Evolutionary conservation across 2,329 filamentous ascomycete species (phyloP).

Genomic region (Aspergillus amoenus): DNA sequence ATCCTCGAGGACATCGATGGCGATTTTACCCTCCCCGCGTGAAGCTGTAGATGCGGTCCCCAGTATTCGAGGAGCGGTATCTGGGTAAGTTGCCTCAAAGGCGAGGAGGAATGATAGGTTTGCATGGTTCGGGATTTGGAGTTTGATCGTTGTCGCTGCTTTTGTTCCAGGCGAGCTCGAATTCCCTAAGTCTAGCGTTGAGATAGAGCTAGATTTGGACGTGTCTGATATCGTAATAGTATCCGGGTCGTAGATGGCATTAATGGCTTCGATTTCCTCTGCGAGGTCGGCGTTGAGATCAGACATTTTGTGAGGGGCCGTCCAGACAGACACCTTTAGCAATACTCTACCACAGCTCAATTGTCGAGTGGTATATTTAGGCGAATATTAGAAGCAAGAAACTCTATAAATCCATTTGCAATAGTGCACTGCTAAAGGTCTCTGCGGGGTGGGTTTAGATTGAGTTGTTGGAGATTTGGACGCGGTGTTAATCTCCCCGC

Average conservation of each 20-base stretch:
- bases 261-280: conserved; percentile 50
- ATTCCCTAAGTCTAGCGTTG: conserved; percentile 28
- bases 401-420: neutral
- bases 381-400: neutral
- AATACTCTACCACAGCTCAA: neutral
- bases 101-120: conserved; percentile 53
- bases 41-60: conserved; percentile 75
- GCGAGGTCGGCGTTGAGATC: conserved; percentile 40
- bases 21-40: conserved; percentile 69
- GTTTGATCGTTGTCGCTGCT: conserved; percentile 50
- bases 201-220: conserved; percentile 21
- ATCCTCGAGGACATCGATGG: conserved; percentile 67
- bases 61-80: conserved; percentile 68
- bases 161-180: conserved; percentile 12
- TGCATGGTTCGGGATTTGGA: conserved; percentile 64
- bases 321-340: neutral
- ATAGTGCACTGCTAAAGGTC: neutral
- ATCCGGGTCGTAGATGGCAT: conserved; percentile 63
- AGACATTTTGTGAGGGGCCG: conserved; percentile 10
- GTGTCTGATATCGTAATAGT: conserved; percentile 51
- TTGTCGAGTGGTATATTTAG: neutral
- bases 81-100: conserved; percentile 74
- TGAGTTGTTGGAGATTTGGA: conserved; percentile 7
- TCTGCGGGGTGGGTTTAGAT: neutral
- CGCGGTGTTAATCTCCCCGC: conserved; percentile 6